Evolutionary conservation across 805 yeast species (phyloP).

Genomic region (Metschnikowia borealis): DNA sequence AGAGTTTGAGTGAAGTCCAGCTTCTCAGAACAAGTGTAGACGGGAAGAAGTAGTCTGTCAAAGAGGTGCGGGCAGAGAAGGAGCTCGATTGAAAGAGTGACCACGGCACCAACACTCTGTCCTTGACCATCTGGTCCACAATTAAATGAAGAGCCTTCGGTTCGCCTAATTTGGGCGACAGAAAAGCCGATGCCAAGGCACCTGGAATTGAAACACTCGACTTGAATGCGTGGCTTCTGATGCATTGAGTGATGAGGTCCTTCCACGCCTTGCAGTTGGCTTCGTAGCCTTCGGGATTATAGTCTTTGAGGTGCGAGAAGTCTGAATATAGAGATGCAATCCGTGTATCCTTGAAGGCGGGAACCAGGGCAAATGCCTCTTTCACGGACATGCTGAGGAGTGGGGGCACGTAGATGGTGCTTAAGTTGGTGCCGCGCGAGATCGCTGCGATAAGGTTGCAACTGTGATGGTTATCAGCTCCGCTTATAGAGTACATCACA

Average conservation of each 20-base stretch:
- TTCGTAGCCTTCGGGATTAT: constrained; percentile 41
- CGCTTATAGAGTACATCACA: too few species aligned
- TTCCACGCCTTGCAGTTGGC: constrained; percentile 42
- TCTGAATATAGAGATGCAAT: constrained; percentile 36
- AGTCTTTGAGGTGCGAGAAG: constrained; percentile 25
- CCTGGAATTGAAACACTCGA: constrained; percentile 23
- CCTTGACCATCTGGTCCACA: constrained; percentile 23
- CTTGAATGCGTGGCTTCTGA: constrained; percentile 9
- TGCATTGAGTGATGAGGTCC: constrained; percentile 18
- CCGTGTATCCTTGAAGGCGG: constrained; percentile 26
- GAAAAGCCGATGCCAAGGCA: constrained; percentile 5
- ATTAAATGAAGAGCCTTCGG: constrained; percentile 27
- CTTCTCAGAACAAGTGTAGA: constrained; percentile 6
- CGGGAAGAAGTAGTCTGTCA: constrained; percentile 11
- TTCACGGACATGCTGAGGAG: constrained; percentile 3
- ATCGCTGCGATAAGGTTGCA: neutral
- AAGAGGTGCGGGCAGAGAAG: neutral
- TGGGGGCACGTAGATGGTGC: neutral
- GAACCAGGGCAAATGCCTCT: constrained; percentile 8
- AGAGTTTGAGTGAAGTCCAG: constrained; percentile 1
- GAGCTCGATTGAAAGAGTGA: constrained; percentile 10
- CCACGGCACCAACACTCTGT: constrained; percentile 12
- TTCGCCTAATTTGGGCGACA: constrained; percentile 22
- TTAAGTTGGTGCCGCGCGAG: neutral
- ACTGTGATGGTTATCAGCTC: neutral